Percentiles rank a stretch among this genome's conserved stretches.
Evolutionary conservation across 2,329 filamentous ascomycete species (phyloP).

Genomic region (Cercospora sesami): DNA sequence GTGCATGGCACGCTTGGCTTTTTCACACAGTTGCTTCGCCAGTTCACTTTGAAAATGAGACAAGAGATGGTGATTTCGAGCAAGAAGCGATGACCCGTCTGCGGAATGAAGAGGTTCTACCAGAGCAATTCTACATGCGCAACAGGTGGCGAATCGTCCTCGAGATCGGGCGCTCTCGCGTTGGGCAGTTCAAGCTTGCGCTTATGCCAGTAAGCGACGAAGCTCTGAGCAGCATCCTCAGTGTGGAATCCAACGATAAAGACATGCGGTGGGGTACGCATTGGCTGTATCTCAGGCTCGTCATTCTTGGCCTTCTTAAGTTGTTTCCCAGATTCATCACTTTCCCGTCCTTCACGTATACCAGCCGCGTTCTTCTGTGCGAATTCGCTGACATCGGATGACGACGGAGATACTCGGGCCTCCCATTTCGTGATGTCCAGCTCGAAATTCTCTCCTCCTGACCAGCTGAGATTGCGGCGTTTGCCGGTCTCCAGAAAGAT

Average conservation of each 20-base stretch:
- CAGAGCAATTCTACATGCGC: slow-evolving; percentile 53
- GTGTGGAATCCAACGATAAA: slow-evolving; percentile 57
- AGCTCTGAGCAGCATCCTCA: slow-evolving; percentile 55
- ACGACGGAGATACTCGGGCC: slow-evolving; percentile 12
- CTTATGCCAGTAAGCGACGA: slow-evolving; percentile 56
- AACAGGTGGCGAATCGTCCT: slow-evolving; percentile 44
- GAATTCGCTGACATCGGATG: slow-evolving; percentile 8
- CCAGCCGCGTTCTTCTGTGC: slow-evolving; percentile 10
- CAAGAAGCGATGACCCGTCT: too few species aligned
- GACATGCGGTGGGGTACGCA: slow-evolving; percentile 44
- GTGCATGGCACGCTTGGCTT: too few species aligned
- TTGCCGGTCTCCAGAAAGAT: slow-evolving; percentile 33
- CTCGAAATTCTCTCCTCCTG: slow-evolving; percentile 29
- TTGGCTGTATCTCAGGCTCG: slow-evolving; percentile 7
- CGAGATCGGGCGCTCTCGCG: slow-evolving; percentile 22
- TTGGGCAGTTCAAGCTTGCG: slow-evolving; percentile 42
- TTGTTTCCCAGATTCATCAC: not conserved
- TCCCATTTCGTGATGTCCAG: slow-evolving; percentile 34
- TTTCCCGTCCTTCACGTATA: slow-evolving; percentile 3
- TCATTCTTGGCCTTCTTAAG: not conserved
- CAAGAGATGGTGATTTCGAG: not conserved
- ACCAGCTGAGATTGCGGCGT: slow-evolving; percentile 34
- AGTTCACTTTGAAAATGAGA: too few species aligned
- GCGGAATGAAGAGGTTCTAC: too few species aligned
- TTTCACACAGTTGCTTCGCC: too few species aligned